These are phyloP conservation scores for Chytriomyces sp. DNA, from an alignment of 192 early-diverging fungal species.

Conservation along the genomic window DNA sequence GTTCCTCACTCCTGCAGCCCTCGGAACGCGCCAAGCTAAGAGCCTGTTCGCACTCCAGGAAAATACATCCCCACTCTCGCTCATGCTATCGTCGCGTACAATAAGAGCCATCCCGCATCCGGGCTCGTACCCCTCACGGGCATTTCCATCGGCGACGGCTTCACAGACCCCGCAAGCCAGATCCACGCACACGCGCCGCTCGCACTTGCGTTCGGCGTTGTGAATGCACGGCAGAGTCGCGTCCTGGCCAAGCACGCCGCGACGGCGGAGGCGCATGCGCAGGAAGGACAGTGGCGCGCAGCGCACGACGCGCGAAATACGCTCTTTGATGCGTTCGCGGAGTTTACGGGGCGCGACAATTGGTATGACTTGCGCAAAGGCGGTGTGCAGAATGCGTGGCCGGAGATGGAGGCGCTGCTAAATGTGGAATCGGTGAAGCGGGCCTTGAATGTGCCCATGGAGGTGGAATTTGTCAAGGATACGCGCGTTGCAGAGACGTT, in stretches of 20 bases:
- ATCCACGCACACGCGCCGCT: constrained; percentile 59
- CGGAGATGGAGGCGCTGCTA: constrained; percentile 62
- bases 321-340: constrained; percentile 68
- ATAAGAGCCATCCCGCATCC: constrained; percentile 31
- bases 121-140: constrained; percentile 54
- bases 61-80: constrained; percentile 77
- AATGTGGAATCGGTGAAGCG: constrained; percentile 54
- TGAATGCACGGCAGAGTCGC: constrained; percentile 45
- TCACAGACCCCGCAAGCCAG: constrained; percentile 67
- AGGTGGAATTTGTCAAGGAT: constrained; percentile 53
- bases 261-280: constrained; percentile 45
- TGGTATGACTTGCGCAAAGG: constrained; percentile 77
- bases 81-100: constrained; percentile 60
- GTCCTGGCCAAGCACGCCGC: constrained; percentile 42
- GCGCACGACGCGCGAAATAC: constrained; percentile 51
- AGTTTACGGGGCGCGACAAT: constrained; percentile 72
- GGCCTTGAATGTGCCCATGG: constrained; percentile 61
- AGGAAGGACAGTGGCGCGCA: constrained; percentile 48
- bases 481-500: constrained; percentile 54
- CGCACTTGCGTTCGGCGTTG: constrained; percentile 59
- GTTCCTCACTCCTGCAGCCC: neutral
- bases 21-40: neutral
- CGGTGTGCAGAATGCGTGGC: constrained; percentile 62
- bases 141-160: constrained; percentile 63
- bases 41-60: constrained; percentile 55